These are phyloP conservation scores for Grigorovia humatica DNA, from an alignment of 805 yeast genomes.

Conservation along the genomic window DNA sequence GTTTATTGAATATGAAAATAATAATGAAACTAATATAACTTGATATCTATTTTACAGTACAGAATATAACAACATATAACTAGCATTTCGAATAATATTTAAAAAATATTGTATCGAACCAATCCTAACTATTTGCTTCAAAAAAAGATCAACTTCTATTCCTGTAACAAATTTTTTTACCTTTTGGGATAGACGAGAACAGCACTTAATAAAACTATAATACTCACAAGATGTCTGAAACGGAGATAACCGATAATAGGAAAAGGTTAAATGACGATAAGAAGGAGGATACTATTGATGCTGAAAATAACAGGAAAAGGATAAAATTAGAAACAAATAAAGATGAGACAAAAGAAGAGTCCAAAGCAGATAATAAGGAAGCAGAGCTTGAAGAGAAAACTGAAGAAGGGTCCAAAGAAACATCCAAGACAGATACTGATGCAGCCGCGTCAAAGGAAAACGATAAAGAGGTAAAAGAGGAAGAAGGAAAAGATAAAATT, in stretches of 20 bases:
- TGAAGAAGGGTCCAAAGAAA: conserved; percentile 10
- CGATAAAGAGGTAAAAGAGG: background rate
- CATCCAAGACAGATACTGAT: conserved; percentile 4
- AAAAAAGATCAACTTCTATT: too few species aligned
- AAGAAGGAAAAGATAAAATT: background rate
- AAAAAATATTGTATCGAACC: too few species aligned
- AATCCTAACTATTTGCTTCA: too few species aligned
- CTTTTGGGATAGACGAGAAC: background rate
- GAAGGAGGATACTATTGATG: background rate
- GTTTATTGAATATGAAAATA: too few species aligned
- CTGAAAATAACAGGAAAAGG: background rate
- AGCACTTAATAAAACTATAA: background rate
- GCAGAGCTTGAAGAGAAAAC: conserved; percentile 14
- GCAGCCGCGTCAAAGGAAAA: background rate
- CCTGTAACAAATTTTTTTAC: too few species aligned
- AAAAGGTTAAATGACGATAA: background rate
- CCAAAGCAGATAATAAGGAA: conserved; percentile 1
- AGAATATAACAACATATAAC: too few species aligned
- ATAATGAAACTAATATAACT: too few species aligned
- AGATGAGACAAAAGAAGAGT: background rate
- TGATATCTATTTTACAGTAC: too few species aligned
- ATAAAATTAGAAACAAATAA: background rate
- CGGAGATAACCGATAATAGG: background rate
- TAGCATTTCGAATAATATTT: too few species aligned
- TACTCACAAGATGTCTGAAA: background rate